phyloP scores from a whole-genome alignment of 768 basidiomycete genomes.

The Russula compacta region DNA sequence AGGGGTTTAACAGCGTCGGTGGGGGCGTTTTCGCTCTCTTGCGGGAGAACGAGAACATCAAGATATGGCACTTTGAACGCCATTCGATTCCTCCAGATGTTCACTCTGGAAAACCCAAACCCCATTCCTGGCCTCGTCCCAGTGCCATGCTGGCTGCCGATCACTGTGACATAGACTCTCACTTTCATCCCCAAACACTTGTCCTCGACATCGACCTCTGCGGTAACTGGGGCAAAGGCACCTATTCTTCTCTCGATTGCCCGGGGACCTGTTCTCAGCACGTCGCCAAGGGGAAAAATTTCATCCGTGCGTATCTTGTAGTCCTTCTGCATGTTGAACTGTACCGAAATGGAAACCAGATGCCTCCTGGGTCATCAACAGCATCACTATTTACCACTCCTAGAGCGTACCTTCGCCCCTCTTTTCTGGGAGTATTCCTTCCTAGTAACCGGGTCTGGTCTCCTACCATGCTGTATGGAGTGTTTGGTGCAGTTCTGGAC shows the following conservation, averaged over 20 bases:
- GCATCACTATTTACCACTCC: conserved; percentile 1
- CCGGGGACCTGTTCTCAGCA: not conserved
- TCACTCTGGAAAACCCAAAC: not conserved
- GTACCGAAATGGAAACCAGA: not conserved
- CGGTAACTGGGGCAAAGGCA: conserved; percentile 8
- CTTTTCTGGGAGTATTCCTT: not conserved
- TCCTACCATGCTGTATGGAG: no score
- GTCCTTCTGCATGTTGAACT: not conserved
- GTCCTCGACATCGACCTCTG: conserved; percentile 2
- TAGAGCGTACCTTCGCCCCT: not conserved
- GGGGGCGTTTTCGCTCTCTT: not conserved
- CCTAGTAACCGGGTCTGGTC: no score
- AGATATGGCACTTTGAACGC: conserved; percentile 11
- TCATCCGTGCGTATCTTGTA: not conserved
- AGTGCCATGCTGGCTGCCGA: not conserved
- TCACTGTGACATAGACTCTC: not conserved
- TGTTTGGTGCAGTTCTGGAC: no score
- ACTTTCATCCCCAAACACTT: conserved; percentile 1
- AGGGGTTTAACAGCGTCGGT: not conserved
- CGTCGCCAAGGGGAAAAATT: conserved; percentile 3
- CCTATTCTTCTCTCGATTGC: not conserved
- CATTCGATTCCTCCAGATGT: conserved; percentile 8
- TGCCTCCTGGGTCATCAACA: conserved; percentile 8
- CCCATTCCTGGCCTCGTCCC: conserved; percentile 1
- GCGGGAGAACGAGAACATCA: not conserved